phyloP scores from a whole-genome alignment of 139 green algal genomes.

The Tetradesmus obliquus region DNA sequence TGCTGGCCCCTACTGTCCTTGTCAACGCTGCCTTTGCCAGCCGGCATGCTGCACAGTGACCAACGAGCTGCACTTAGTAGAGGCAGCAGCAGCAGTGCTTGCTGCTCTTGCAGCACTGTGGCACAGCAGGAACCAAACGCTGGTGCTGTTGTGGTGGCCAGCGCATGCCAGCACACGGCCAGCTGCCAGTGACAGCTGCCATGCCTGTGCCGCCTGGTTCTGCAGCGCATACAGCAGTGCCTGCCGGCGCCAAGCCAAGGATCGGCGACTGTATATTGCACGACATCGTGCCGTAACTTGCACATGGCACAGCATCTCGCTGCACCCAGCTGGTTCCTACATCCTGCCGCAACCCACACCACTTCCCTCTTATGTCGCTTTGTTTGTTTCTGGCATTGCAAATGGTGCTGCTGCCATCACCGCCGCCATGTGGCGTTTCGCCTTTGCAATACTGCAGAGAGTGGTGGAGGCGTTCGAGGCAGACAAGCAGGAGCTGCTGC shows the following conservation, averaged over 20 bases:
- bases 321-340: not conserved
- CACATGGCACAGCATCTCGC: not conserved
- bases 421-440: not conserved
- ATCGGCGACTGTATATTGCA: too few species aligned
- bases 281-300: not conserved
- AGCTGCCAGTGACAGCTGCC: too few species aligned
- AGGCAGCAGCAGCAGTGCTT: not conserved
- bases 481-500: conserved; percentile 30
- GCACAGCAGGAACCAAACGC: too few species aligned
- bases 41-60: too few species aligned
- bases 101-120: not conserved
- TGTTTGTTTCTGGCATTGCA: not conserved
- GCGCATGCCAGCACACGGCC: too few species aligned
- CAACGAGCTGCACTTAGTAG: too few species aligned
- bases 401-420: not conserved
- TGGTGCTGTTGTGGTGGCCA: too few species aligned
- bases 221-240: too few species aligned
- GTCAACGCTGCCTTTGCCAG: too few species aligned
- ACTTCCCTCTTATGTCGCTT: not conserved
- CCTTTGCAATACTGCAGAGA: not conserved
- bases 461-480: conserved; percentile 1
- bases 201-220: too few species aligned
- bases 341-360: not conserved
- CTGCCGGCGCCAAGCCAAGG: too few species aligned
- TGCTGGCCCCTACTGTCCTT: too few species aligned